These are phyloP conservation scores for Gamarada debralockiae DNA, from an alignment of 495 filamentous ascomycete species.

Conservation along the genomic window DNA sequence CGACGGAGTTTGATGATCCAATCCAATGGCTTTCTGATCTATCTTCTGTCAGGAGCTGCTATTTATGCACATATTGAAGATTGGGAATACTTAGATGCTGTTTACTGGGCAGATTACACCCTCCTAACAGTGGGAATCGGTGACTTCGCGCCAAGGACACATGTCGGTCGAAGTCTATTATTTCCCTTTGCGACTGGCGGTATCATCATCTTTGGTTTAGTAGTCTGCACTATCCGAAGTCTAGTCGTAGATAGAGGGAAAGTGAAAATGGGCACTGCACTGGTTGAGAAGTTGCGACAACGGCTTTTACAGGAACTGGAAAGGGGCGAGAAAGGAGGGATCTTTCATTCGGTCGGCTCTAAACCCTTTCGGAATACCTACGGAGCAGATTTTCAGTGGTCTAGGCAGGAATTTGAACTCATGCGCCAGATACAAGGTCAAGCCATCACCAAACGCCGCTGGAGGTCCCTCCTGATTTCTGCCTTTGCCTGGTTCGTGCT, in stretches of 20 bases:
- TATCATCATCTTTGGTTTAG: slow-evolving; percentile 73
- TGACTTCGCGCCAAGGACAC: slow-evolving; percentile 54
- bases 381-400: slow-evolving; percentile 49
- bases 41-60: slow-evolving; percentile 69
- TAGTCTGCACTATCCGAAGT: slow-evolving; percentile 76
- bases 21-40: slow-evolving; percentile 73
- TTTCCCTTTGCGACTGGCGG: slow-evolving; percentile 80
- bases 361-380: slow-evolving; percentile 7
- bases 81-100: slow-evolving; percentile 73
- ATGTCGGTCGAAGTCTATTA: slow-evolving; percentile 61
- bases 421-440: slow-evolving; percentile 77
- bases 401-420: slow-evolving; percentile 71
- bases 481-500: slow-evolving; percentile 59
- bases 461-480: slow-evolving; percentile 64
- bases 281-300: slow-evolving; percentile 65
- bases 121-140: slow-evolving; percentile 82
- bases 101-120: slow-evolving; percentile 84
- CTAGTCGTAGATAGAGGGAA: slow-evolving; percentile 74
- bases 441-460: slow-evolving; percentile 59
- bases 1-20: slow-evolving; percentile 87
- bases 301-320: slow-evolving; percentile 48
- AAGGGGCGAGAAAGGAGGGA: slow-evolving; percentile 6
- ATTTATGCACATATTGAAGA: slow-evolving; percentile 69
- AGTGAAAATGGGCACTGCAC: slow-evolving; percentile 60
- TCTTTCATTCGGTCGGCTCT: neutral